Percentiles rank a stretch among this genome's conserved stretches.
Conservation (phyloP, 306 rosid genomes). For the Vicia sativa region DNA sequence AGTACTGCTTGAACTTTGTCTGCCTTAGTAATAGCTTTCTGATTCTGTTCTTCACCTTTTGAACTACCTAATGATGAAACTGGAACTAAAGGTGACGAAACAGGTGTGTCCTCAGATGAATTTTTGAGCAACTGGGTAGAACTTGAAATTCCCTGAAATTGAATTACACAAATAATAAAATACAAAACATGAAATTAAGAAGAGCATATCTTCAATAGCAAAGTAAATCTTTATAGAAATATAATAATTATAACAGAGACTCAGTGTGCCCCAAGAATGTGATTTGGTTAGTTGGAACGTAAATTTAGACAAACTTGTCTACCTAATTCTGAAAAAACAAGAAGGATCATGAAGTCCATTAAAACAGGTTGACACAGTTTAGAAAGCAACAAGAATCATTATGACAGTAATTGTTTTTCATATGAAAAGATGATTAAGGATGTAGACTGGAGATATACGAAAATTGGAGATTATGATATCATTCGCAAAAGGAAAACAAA, state of each 20-base stretch:
- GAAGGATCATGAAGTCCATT: slow-evolving; percentile 3
- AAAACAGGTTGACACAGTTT: not conserved
- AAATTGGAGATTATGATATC: not conserved
- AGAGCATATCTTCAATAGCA: not conserved
- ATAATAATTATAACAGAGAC: slow-evolving; percentile 7
- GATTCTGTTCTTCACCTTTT: slow-evolving; percentile 57
- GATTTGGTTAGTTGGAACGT: slow-evolving; percentile 4
- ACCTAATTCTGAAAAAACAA: not conserved
- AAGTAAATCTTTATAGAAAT: slow-evolving; percentile 1
- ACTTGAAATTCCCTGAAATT: slow-evolving; percentile 77
- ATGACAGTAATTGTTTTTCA: not conserved
- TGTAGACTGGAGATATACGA: not conserved
- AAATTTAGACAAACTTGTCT: slow-evolving; percentile 20
- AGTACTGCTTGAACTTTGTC: slow-evolving; percentile 80
- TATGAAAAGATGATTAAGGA: not conserved
- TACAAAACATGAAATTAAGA: no score
- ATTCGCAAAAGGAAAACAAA: not conserved
- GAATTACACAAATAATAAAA: slow-evolving; percentile 14
- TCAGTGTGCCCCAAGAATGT: slow-evolving; percentile 7
- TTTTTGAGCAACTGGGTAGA: slow-evolving; percentile 59
- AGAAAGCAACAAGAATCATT: slow-evolving; percentile 4
- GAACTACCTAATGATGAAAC: slow-evolving; percentile 57
- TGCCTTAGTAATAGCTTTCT: slow-evolving; percentile 58
- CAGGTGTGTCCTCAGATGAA: slow-evolving; percentile 60
- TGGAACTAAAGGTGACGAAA: slow-evolving; percentile 76